Conservation (phyloP, 108 stramenopile genomes). For the Fragilariopsis cylindrus region DNA sequence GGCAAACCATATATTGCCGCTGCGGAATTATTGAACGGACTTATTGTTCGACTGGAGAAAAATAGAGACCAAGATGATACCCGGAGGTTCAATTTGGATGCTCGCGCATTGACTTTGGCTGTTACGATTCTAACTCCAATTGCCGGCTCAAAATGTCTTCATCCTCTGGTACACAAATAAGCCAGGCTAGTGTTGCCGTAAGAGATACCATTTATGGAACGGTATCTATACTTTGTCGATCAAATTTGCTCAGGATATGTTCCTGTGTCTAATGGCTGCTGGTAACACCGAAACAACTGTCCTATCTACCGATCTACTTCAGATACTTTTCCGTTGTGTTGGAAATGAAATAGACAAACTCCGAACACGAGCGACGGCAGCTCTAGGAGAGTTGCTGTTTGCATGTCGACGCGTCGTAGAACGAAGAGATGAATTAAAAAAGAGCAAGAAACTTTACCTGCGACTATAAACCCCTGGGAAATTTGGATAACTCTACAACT, state of each 20-base stretch:
- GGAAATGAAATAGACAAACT: conserved; percentile 69
- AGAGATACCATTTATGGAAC: conserved; percentile 75
- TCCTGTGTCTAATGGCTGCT: conserved; percentile 14
- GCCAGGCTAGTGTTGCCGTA: conserved; percentile 40
- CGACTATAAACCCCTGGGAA: conserved; percentile 55
- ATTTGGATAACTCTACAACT: not conserved
- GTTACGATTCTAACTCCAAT: conserved; percentile 29
- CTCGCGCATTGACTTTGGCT: conserved; percentile 4
- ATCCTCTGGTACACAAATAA: conserved; percentile 19
- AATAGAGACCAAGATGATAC: not conserved
- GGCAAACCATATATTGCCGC: conserved; percentile 51
- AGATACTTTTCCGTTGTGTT: conserved; percentile 71
- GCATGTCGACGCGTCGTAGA: conserved; percentile 56
- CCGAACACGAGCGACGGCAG: conserved; percentile 66
- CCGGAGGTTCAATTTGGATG: not conserved
- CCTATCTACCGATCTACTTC: conserved; percentile 6
- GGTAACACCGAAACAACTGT: conserved; percentile 3
- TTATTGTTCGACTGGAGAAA: conserved; percentile 44
- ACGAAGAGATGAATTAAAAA: not conserved
- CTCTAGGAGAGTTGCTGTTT: conserved; percentile 69
- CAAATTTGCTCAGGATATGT: conserved; percentile 28
- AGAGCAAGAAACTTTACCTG: not conserved
- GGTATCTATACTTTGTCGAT: conserved; percentile 63
- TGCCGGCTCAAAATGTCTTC: conserved; percentile 33
- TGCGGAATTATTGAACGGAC: conserved; percentile 58